These are phyloP conservation scores for Rhytidiadelphus loreus DNA, from an alignment of 225 moss, liverwort and hornwort genomes.

Conservation along the genomic window DNA sequence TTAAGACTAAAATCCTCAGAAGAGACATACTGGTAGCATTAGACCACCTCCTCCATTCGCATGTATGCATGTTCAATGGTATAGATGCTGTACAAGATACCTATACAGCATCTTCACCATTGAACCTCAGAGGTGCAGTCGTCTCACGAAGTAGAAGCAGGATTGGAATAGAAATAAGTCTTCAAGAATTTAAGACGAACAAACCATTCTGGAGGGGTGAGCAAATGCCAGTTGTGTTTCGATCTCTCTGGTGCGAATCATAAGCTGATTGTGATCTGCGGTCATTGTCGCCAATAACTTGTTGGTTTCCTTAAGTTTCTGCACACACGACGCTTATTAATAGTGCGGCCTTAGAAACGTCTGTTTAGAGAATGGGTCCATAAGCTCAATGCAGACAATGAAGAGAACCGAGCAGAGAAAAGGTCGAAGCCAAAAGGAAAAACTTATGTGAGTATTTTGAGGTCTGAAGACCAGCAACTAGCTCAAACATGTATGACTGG, in stretches of 20 bases:
- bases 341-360: not conserved
- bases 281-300: conserved; percentile 54
- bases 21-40: not conserved
- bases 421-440: not conserved
- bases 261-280: conserved; percentile 55
- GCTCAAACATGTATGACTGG: not conserved
- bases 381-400: not conserved
- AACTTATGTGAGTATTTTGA: not conserved
- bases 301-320: conserved; percentile 70
- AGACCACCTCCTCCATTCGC: not conserved
- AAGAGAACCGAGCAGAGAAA: not conserved
- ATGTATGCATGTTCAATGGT: not conserved
- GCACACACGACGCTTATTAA: not conserved
- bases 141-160: not conserved
- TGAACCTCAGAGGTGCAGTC: not conserved
- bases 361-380: no score
- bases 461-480: no score
- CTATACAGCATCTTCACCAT: not conserved
- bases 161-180: not conserved
- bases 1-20: not conserved
- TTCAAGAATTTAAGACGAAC: not conserved
- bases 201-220: conserved; percentile 46
- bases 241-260: conserved; percentile 55
- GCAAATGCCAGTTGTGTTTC: conserved; percentile 71
- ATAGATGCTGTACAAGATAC: not conserved